Evolutionary conservation across 805 yeast genomes (phyloP).

Genomic region (Lipomyces kockii): DNA sequence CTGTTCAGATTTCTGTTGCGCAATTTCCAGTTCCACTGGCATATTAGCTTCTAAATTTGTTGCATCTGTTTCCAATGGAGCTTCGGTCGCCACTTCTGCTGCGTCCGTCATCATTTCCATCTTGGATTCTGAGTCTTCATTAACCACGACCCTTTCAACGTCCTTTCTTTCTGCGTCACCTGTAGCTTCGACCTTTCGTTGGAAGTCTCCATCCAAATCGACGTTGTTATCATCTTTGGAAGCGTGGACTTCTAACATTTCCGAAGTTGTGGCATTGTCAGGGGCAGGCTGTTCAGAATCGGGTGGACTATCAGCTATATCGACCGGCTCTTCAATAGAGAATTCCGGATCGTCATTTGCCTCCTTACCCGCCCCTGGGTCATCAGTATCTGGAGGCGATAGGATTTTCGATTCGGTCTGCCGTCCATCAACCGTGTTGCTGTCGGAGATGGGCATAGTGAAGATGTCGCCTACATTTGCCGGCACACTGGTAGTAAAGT

Average conservation of each 20-base stretch:
- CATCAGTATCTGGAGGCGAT: background rate
- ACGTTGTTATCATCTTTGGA: background rate
- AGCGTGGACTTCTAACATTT: background rate
- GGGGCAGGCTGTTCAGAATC: background rate
- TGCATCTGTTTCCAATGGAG: slow-evolving; percentile 1
- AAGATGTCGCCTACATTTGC: background rate
- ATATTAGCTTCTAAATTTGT: background rate
- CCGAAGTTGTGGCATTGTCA: background rate
- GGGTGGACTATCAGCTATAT: background rate
- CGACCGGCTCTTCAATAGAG: background rate
- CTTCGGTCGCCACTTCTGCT: background rate
- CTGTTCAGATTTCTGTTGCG: background rate
- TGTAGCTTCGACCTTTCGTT: background rate
- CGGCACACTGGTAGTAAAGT: background rate
- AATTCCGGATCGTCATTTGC: background rate
- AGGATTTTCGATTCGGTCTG: background rate
- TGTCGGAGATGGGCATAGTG: background rate
- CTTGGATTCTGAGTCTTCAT: background rate
- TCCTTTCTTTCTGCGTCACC: background rate
- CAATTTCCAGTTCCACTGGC: background rate
- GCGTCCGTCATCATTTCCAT: background rate
- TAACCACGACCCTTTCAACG: background rate
- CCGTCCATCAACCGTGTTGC: background rate
- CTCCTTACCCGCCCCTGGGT: background rate
- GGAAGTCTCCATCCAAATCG: background rate